Evolutionary conservation across 2,329 filamentous ascomycete species (phyloP), one percentile per base, ranked within the genome.

Genomic region (Cladosporium colombiae): DNA sequence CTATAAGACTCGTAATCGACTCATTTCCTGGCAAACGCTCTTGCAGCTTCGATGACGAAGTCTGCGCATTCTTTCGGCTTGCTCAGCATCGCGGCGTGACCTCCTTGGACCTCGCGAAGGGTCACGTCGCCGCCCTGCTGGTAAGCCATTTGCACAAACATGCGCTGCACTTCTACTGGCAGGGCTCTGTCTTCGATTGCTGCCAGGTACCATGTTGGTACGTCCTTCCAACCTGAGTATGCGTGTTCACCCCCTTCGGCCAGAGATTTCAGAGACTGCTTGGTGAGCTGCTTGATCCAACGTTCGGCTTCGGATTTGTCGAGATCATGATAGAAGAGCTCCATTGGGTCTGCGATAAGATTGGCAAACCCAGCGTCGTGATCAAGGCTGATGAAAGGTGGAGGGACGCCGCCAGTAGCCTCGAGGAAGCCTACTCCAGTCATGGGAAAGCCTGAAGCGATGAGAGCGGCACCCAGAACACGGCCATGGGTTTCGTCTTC

Each of bases 301-400:
- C 60, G 49, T 4, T 62, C 62, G 16, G 67, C 65, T 31, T 68
- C 67, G n/a, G 60, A 50, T 14, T 31, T 14, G 6, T 58, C 18
- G 10, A 68, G 57, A 21, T 68, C 67, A 27, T 68, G 67, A 23
- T 68, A 68, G 65, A 67, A 68, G 6, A 67, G 65, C 21, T 67
- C 57, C 18, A 25, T 56, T 2, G 62, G 62, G 16, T 61, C 56
- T 11, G 44, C 57, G 50, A 50, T 58, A 13, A 68, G 65, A 18
- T 67, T 65, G 5, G 65, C 62, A n/a, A 61, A 65, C 2, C 67
- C 67, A 21, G 67, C 66, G 1, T 53, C 55, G 40, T 53, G 61
- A 37, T 67, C 67, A 6, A 62, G 10, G 16, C 31, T 18, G 62
- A 56, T 65, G 59, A 35, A 61, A 10, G 65, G 65, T 16, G 65